Percentiles rank a stretch among this genome's conserved stretches.
These are phyloP conservation scores for Pinus taeda DNA, from an alignment of 75 land plant genomes.

Conservation along the genomic window DNA sequence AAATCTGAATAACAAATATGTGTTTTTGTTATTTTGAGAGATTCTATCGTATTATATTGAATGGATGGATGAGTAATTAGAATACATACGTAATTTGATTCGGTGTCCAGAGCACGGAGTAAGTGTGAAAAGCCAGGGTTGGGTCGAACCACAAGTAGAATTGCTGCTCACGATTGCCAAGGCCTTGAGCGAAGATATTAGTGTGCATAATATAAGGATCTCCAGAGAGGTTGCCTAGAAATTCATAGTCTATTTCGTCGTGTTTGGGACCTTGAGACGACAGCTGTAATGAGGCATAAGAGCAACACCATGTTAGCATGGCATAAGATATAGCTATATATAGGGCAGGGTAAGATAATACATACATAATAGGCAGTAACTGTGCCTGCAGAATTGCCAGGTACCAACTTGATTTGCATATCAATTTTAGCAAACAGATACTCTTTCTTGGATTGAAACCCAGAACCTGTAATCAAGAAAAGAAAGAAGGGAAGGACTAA, in stretches of 20 bases:
- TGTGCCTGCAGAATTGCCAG: constrained; percentile 65
- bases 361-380: constrained; percentile 59
- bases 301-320: not conserved
- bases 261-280: constrained; percentile 17
- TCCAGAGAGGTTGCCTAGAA: constrained; percentile 24
- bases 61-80: too few relatives aligned
- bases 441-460: constrained; percentile 56
- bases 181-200: constrained; percentile 22
- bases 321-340: not conserved
- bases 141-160: constrained; percentile 28
- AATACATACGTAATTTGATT: constrained; percentile 25
- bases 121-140: constrained; percentile 19
- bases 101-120: constrained; percentile 26
- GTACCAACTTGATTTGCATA: constrained; percentile 72
- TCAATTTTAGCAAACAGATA: constrained; percentile 68
- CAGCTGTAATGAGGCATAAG: not conserved
- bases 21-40: too few relatives aligned
- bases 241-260: constrained; percentile 32
- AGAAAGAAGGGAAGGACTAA: not conserved
- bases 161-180: constrained; percentile 18
- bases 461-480: constrained; percentile 29
- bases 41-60: too few relatives aligned
- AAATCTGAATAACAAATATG: constrained; percentile 25
- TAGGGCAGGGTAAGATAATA: not conserved
- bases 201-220: constrained; percentile 28